phyloP scores from a whole-genome alignment of 1,139 yeast genomes.

The Debaryomyces sp. region DNA sequence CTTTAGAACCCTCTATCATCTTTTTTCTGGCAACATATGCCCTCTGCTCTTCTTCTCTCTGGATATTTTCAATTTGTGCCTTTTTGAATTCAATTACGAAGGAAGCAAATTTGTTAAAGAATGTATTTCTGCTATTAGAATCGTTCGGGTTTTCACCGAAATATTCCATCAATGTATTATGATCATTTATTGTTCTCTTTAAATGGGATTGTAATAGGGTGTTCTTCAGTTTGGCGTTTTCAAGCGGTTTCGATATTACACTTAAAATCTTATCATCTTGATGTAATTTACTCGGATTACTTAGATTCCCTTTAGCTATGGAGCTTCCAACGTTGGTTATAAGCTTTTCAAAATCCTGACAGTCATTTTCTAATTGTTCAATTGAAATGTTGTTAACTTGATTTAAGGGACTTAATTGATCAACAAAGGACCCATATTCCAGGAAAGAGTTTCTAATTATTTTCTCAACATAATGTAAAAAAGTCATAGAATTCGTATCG shows the following conservation, averaged over 20 bases:
- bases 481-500: slow-evolving; percentile 73
- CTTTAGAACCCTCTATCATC: slow-evolving; percentile 31
- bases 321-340: slow-evolving; percentile 60
- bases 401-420: slow-evolving; percentile 66
- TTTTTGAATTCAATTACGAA: slow-evolving; percentile 46
- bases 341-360: slow-evolving; percentile 59
- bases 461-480: slow-evolving; percentile 85
- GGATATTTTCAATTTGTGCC: slow-evolving; percentile 51
- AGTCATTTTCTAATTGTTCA: slow-evolving; percentile 75
- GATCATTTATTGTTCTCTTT: slow-evolving; percentile 53
- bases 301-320: slow-evolving; percentile 69
- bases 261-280: slow-evolving; percentile 72
- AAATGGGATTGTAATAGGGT: slow-evolving; percentile 58
- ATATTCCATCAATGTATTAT: slow-evolving; percentile 66
- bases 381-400: slow-evolving; percentile 69
- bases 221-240: slow-evolving; percentile 66
- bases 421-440: slow-evolving; percentile 72
- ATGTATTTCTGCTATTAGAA: slow-evolving; percentile 39
- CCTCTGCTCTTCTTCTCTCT: slow-evolving; percentile 49
- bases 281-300: slow-evolving; percentile 67
- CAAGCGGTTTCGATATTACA: slow-evolving; percentile 50
- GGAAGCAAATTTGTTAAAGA: slow-evolving; percentile 39
- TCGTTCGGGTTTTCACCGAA: slow-evolving; percentile 84
- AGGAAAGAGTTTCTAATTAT: slow-evolving; percentile 78
- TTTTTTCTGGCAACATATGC: slow-evolving; percentile 42